Evolutionary conservation across 108 stramenopile genomes (phyloP).

Genomic region (Pseudonitzschia pungens): DNA sequence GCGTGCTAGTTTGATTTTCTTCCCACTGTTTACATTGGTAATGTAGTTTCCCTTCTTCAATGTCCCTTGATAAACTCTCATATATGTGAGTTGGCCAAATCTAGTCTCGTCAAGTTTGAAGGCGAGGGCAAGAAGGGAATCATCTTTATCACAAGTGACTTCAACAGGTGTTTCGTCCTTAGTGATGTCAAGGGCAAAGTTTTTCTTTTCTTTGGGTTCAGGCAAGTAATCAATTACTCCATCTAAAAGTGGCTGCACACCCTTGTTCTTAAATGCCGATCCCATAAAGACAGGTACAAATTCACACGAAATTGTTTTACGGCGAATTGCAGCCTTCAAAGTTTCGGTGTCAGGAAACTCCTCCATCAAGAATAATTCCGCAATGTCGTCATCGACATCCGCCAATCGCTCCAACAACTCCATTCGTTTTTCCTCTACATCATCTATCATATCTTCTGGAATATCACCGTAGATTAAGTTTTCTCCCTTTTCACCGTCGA

Average conservation of each 20-base stretch:
- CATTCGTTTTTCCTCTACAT: constrained; percentile 71
- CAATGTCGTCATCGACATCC: constrained; percentile 97
- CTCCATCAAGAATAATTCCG: constrained; percentile 95
- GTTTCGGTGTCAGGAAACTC: constrained; percentile 83
- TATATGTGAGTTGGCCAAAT: constrained; percentile 98
- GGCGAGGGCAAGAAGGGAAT: constrained; percentile 93
- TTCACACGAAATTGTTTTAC: constrained; percentile 82
- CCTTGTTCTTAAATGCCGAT: constrained; percentile 99
- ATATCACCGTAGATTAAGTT: constrained; percentile 78
- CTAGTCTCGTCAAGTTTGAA: constrained; percentile 99
- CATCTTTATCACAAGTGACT: constrained; percentile 62
- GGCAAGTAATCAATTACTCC: constrained; percentile 97
- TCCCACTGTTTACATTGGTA: constrained; percentile 80
- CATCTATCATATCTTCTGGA: constrained; percentile 75
- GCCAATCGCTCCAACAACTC: constrained; percentile 94
- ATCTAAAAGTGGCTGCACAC: constrained; percentile 97
- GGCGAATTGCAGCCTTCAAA: constrained; percentile 88
- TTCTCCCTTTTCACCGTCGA: constrained; percentile 92
- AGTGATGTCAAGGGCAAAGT: constrained; percentile 87
- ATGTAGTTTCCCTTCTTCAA: constrained; percentile 88
- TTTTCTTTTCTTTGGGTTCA: constrained; percentile 87
- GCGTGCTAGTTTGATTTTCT: constrained; percentile 93
- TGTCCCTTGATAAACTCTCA: constrained; percentile 96
- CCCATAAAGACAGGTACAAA: constrained; percentile 99
- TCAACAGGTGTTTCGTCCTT: constrained; percentile 81